Evolutionary conservation across 345 rosid genomes (phyloP).

Genomic region (Litchi chinensis): DNA sequence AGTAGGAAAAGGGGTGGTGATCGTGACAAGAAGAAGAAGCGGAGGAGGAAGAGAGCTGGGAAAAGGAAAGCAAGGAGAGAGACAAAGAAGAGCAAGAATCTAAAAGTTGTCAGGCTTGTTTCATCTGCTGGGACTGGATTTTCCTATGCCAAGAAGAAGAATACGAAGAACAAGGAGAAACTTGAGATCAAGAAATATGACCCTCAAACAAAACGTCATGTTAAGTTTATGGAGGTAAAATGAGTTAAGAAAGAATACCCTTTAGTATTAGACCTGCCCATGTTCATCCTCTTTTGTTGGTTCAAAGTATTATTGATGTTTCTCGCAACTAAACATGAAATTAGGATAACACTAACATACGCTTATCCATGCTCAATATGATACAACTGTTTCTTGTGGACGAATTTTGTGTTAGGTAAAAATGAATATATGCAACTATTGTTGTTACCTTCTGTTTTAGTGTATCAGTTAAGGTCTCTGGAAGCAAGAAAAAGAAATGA

Average conservation of each 20-base stretch:
- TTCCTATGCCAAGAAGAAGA: constrained; percentile 33
- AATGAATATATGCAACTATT: neutral
- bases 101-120: constrained; percentile 25
- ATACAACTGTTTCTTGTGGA: neutral
- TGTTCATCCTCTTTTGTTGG: neutral
- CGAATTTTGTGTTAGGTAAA: neutral
- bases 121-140: constrained; percentile 32
- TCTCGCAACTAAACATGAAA: constrained; percentile 4
- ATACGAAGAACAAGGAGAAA: constrained; percentile 26
- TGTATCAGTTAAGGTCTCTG: neutral
- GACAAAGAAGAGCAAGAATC: constrained; percentile 26
- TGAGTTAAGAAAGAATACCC: constrained; percentile 3
- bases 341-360: neutral
- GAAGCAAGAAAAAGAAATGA: neutral
- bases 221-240: constrained; percentile 25
- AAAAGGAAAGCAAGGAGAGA: constrained; percentile 28
- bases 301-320: neutral
- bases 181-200: constrained; percentile 36
- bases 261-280: neutral
- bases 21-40: constrained; percentile 27
- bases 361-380: neutral
- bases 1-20: constrained; percentile 38
- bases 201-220: constrained; percentile 27
- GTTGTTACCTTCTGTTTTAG: neutral
- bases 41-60: constrained; percentile 31